phyloP scores from a whole-genome alignment of 805 yeast species.

The Myxozyma monticola region DNA sequence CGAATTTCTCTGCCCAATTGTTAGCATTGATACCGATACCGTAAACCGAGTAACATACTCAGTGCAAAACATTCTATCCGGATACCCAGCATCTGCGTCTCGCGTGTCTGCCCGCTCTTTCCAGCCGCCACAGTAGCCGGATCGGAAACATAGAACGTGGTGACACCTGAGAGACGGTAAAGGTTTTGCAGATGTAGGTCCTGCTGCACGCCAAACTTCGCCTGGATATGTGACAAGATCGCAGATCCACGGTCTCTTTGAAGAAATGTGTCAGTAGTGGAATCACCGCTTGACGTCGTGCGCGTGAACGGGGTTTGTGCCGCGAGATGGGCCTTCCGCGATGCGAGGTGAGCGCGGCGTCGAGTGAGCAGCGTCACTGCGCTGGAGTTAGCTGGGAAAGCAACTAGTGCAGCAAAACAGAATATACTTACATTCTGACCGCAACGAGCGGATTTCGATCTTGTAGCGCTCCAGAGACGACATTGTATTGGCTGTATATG shows the following conservation, averaged over 20 bases:
- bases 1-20: slow-evolving; percentile 11
- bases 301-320: too few relatives aligned
- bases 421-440: not conserved
- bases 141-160: slow-evolving; percentile 23
- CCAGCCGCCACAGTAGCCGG: slow-evolving; percentile 10
- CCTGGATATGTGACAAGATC: slow-evolving; percentile 13
- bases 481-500: too few relatives aligned
- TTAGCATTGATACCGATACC: too few relatives aligned
- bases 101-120: not conserved
- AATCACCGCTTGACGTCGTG: too few relatives aligned
- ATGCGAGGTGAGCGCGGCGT: slow-evolving; percentile 4
- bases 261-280: not conserved
- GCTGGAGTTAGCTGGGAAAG: not conserved
- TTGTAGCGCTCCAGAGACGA: slow-evolving; percentile 2
- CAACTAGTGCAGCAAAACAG: too few relatives aligned
- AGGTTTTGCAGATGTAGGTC: slow-evolving; percentile 15
- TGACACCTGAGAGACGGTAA: slow-evolving; percentile 26
- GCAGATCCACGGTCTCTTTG: not conserved
- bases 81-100: slow-evolving; percentile 20
- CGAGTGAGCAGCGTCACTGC: slow-evolving; percentile 4
- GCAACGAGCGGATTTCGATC: slow-evolving; percentile 1
- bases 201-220: slow-evolving; percentile 14
- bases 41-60: slow-evolving; percentile 9
- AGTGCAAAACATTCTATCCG: slow-evolving; percentile 26
- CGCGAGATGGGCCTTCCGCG: too few relatives aligned